These are phyloP conservation scores for Phytopythium delawarense DNA, from an alignment of 352 stramenopile genomes.

Conservation along the genomic window DNA sequence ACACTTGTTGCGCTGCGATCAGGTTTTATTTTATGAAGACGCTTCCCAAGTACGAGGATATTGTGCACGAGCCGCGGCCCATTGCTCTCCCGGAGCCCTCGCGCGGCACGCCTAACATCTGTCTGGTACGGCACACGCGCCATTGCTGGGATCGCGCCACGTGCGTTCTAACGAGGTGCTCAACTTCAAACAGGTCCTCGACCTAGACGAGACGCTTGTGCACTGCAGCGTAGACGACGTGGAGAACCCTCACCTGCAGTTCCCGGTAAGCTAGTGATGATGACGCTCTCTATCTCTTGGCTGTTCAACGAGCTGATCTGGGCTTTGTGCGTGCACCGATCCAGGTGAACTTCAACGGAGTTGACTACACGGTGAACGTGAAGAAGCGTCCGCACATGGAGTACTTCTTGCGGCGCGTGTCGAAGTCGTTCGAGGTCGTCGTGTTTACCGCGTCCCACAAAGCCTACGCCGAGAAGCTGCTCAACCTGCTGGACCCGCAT, in stretches of 20 bases:
- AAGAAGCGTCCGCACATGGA: conserved; percentile 94
- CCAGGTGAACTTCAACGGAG: conserved; percentile 92
- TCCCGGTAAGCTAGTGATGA: conserved; percentile 72
- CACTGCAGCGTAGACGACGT: conserved; percentile 98
- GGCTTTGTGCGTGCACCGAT: not conserved
- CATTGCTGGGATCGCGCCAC: not conserved
- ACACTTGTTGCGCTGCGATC: not conserved
- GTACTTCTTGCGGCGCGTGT: conserved; percentile 92
- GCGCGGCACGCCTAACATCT: conserved; percentile 60
- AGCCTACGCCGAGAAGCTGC: conserved; percentile 95
- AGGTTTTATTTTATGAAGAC: conserved; percentile 89
- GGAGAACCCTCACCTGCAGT: conserved; percentile 92
- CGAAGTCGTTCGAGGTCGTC: conserved; percentile 97
- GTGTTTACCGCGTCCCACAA: conserved; percentile 97
- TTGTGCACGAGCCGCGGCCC: conserved; percentile 44
- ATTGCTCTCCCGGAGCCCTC: conserved; percentile 55
- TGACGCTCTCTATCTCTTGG: not conserved
- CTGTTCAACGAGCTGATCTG: not conserved
- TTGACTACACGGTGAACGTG: conserved; percentile 96
- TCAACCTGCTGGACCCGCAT: conserved; percentile 96
- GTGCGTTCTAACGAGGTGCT: not conserved
- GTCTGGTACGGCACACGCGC: conserved; percentile 32
- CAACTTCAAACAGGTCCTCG: conserved; percentile 73
- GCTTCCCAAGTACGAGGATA: conserved; percentile 72
- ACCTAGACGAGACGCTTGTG: conserved; percentile 99